Evolutionary conservation across 768 basidiomycete genomes (phyloP).

Genomic region (Boletales sp.): DNA sequence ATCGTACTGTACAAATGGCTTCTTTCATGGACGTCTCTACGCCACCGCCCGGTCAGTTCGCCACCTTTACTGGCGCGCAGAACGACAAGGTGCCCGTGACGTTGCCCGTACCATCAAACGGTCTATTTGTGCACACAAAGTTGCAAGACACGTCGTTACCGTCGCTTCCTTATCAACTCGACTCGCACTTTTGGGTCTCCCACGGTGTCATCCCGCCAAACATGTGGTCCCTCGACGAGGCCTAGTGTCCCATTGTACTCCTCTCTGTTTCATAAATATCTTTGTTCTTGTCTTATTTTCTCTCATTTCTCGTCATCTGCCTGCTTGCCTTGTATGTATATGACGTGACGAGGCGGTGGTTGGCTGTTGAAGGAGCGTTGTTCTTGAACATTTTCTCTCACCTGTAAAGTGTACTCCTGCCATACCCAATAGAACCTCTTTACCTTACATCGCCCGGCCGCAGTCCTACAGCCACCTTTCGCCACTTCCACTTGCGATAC

Average conservation of each 20-base stretch:
- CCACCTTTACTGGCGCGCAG: slow-evolving; percentile 32
- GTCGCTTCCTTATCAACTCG: slow-evolving; percentile 7
- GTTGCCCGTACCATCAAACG: slow-evolving; percentile 15
- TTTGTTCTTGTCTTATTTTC: slow-evolving; percentile 7
- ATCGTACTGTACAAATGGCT: slow-evolving; percentile 55
- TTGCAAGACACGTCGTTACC: slow-evolving; percentile 13
- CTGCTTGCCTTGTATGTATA: slow-evolving; percentile 26
- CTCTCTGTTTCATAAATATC: slow-evolving; percentile 21
- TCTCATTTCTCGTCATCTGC: not conserved
- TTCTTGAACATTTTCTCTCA: slow-evolving; percentile 19
- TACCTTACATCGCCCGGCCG: not conserved
- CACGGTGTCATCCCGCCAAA: slow-evolving; percentile 9
- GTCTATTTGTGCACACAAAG: slow-evolving; percentile 16
- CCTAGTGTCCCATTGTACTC: slow-evolving; percentile 5
- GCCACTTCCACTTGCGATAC: not conserved
- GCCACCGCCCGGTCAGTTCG: slow-evolving; percentile 35
- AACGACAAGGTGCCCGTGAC: slow-evolving; percentile 30
- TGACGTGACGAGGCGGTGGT: slow-evolving; percentile 14
- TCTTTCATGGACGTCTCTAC: slow-evolving; percentile 45
- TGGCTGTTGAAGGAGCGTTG: slow-evolving; percentile 10
- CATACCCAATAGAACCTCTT: slow-evolving; percentile 26
- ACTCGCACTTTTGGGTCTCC: slow-evolving; percentile 13
- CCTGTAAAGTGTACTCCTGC: slow-evolving; percentile 20
- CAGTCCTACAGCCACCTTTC: no score
- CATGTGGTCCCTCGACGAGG: slow-evolving; percentile 14